These are phyloP conservation scores for Mycena venus DNA, from an alignment of 768 basidiomycete species.

Conservation along the genomic window DNA sequence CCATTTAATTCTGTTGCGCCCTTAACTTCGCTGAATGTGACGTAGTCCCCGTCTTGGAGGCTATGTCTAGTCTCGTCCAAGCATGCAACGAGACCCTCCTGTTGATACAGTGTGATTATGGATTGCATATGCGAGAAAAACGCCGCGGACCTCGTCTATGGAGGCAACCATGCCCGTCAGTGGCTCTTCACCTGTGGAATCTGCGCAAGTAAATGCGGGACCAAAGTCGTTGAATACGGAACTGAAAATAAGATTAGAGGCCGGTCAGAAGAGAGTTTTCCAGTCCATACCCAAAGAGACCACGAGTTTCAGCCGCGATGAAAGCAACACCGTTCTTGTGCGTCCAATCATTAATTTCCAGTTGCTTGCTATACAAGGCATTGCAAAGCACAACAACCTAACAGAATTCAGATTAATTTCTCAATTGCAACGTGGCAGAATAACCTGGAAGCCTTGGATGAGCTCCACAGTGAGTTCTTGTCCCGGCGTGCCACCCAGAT, in stretches of 20 bases:
- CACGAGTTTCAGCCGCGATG: slow-evolving; percentile 91
- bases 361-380: slow-evolving; percentile 80
- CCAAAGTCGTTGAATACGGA: slow-evolving; percentile 98
- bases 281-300: slow-evolving; percentile 93
- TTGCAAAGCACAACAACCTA: slow-evolving; percentile 94
- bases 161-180: slow-evolving; percentile 96
- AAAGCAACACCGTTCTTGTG: slow-evolving; percentile 91
- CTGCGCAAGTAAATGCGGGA: slow-evolving; percentile 92
- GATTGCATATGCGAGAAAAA: background rate
- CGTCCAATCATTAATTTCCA: slow-evolving; percentile 97
- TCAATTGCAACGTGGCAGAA: background rate
- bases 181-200: slow-evolving; percentile 96
- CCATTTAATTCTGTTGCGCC: slow-evolving; percentile 94
- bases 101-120: slow-evolving; percentile 62
- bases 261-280: slow-evolving; percentile 29
- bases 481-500: slow-evolving; percentile 83
- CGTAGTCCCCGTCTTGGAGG: slow-evolving; percentile 98
- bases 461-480: slow-evolving; percentile 85
- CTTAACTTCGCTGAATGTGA: slow-evolving; percentile 95
- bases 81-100: slow-evolving; percentile 95
- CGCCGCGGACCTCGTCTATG: slow-evolving; percentile 75
- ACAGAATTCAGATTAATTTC: slow-evolving; percentile 11
- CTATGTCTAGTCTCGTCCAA: slow-evolving; percentile 98
- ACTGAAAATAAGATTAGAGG: slow-evolving; percentile 53
- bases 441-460: slow-evolving; percentile 90